phyloP scores from a whole-genome alignment of 768 basidiomycete genomes.

The Cyathus striatus region DNA sequence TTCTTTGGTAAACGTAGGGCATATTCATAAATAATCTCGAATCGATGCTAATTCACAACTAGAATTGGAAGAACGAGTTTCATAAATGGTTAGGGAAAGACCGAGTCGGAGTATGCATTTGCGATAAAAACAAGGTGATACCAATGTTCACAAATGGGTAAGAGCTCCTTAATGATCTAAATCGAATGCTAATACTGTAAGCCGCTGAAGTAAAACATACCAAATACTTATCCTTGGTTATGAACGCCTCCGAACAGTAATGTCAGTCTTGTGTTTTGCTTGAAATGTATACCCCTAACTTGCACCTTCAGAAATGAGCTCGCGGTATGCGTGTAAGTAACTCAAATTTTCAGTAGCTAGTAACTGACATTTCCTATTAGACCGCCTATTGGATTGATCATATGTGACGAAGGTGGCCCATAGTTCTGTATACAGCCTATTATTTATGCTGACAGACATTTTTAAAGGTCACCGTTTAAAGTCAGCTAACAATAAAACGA shows the following conservation, averaged over 20 bases:
- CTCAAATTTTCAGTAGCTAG: background rate
- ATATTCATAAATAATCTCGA: background rate
- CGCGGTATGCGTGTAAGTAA: slow-evolving; percentile 56
- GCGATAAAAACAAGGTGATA: slow-evolving; percentile 45
- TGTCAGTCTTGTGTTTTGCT: slow-evolving; percentile 42
- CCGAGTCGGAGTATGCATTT: slow-evolving; percentile 39
- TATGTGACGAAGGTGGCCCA: slow-evolving; percentile 84
- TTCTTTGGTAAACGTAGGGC: slow-evolving; percentile 71
- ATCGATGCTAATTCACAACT: background rate
- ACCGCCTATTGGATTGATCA: slow-evolving; percentile 87
- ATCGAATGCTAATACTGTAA: background rate
- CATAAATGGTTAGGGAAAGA: slow-evolving; percentile 81
- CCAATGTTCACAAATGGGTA: slow-evolving; percentile 75
- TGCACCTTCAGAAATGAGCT: slow-evolving; percentile 31
- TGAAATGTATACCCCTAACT: too few relatives aligned
- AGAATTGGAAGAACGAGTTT: slow-evolving; percentile 97
- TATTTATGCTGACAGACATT: slow-evolving; percentile 1
- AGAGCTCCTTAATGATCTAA: slow-evolving; percentile 15
- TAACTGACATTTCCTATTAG: slow-evolving; percentile 26
- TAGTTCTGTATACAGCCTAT: background rate
- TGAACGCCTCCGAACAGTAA: slow-evolving; percentile 79
- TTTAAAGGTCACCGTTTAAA: slow-evolving; percentile 82
- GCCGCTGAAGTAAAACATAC: slow-evolving; percentile 51
- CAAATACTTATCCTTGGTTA: slow-evolving; percentile 94
- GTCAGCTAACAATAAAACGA: slow-evolving; percentile 87